Percentiles rank a stretch among this genome's conserved stretches.
phyloP scores from a whole-genome alignment of 106 monocot species.

The Alisma plantagoaquatica region DNA sequence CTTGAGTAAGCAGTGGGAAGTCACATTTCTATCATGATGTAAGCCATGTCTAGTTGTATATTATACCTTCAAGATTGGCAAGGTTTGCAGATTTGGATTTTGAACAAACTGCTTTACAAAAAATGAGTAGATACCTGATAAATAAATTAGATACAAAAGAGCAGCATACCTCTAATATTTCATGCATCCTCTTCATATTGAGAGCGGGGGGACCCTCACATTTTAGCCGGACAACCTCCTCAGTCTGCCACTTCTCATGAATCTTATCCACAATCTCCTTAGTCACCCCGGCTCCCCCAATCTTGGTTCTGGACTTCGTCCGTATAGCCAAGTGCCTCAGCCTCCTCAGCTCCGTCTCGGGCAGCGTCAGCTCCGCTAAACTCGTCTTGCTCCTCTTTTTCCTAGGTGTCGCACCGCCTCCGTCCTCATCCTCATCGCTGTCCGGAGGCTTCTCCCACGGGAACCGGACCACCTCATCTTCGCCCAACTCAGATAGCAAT shows the following conservation, averaged over 20 bases:
- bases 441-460: slow-evolving; percentile 69
- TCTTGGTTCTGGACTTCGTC: slow-evolving; percentile 68
- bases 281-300: slow-evolving; percentile 73
- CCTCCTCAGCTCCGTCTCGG: slow-evolving; percentile 75
- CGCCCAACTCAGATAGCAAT: slow-evolving; percentile 25
- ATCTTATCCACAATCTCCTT: slow-evolving; percentile 70
- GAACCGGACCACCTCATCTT: slow-evolving; percentile 56
- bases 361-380: slow-evolving; percentile 77
- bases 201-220: slow-evolving; percentile 71
- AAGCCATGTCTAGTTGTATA: too few species aligned
- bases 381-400: slow-evolving; percentile 54
- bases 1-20: too few species aligned
- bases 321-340: slow-evolving; percentile 68
- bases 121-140: too few species aligned
- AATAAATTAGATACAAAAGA: background rate
- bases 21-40: too few species aligned
- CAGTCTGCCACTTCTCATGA: slow-evolving; percentile 61
- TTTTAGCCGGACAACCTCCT: slow-evolving; percentile 91
- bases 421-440: slow-evolving; percentile 2
- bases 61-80: too few species aligned
- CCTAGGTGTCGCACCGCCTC: too few species aligned
- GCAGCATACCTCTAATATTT: slow-evolving; percentile 67
- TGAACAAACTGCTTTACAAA: background rate
- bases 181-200: slow-evolving; percentile 91
- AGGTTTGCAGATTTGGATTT: too few species aligned